These are phyloP conservation scores for Pyrenophora teres DNA, from an alignment of 2,329 filamentous ascomycete species.

Conservation along the genomic window DNA sequence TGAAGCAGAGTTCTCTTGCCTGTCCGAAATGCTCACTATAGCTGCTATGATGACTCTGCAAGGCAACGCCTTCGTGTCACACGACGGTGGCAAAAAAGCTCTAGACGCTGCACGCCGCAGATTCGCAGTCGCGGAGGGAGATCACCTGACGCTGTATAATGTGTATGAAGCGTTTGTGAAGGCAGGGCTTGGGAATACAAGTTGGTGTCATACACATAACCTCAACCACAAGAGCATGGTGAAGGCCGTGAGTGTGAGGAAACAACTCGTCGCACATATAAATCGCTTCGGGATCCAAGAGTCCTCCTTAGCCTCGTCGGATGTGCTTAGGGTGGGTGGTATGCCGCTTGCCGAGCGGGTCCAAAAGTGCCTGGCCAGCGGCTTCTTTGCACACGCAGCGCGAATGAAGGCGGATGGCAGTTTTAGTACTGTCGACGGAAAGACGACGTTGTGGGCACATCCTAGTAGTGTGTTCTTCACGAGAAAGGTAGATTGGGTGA, in stretches of 20 bases:
- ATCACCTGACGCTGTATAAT: constrained; percentile 90
- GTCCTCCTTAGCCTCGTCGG: constrained; percentile 52
- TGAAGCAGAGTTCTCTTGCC: constrained; percentile 67
- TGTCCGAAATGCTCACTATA: constrained; percentile 86
- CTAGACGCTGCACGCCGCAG: constrained; percentile 76
- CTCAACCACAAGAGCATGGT: constrained; percentile 85
- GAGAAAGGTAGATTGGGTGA: constrained; percentile 92
- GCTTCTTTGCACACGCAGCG: constrained; percentile 92
- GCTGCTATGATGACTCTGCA: constrained; percentile 92
- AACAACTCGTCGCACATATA: constrained; percentile 83
- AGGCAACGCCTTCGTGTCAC: constrained; percentile 79
- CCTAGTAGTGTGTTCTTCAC: constrained; percentile 95
- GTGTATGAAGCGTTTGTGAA: constrained; percentile 89
- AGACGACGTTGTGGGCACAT: constrained; percentile 80
- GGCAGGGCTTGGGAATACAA: constrained; percentile 78
- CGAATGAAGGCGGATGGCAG: constrained; percentile 92
- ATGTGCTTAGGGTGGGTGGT: constrained; percentile 48
- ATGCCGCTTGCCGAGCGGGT: constrained; percentile 71
- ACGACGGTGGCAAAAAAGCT: constrained; percentile 75
- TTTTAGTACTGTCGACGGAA: constrained; percentile 82
- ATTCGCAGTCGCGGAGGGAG: constrained; percentile 91
- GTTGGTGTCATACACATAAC: constrained; percentile 85
- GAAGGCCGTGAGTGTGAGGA: constrained; percentile 81
- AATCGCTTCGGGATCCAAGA: constrained; percentile 77
- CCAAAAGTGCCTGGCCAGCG: constrained; percentile 80